Evolutionary conservation across 2,329 filamentous ascomycete genomes (phyloP).

Genomic region (Thyridium curvatum): DNA sequence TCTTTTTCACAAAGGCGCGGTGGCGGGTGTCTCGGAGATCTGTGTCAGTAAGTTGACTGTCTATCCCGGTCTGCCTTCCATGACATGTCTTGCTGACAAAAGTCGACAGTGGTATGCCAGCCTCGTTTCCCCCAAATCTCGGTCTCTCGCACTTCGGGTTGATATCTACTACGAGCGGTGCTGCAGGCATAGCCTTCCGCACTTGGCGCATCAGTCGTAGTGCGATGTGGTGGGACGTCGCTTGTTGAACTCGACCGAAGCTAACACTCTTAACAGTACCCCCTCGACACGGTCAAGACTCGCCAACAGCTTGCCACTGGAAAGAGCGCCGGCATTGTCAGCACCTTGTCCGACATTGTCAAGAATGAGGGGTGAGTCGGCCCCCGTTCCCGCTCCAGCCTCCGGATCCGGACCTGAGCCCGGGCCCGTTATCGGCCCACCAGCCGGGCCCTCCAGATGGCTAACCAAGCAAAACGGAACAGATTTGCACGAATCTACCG

Average conservation of each 20-base stretch:
- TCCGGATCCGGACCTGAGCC: neutral
- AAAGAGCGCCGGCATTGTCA: conserved; percentile 46
- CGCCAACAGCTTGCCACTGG: conserved; percentile 83
- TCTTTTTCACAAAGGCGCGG: conserved; percentile 66
- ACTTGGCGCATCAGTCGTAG: too few species aligned
- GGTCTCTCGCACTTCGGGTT: too few species aligned
- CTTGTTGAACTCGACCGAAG: conserved; percentile 1
- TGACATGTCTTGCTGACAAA: too few species aligned
- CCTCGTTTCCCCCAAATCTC: too few species aligned
- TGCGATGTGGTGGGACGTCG: conserved; percentile 7
- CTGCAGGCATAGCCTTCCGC: too few species aligned
- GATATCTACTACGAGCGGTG: too few species aligned
- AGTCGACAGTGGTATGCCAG: too few species aligned
- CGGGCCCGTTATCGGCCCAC: neutral
- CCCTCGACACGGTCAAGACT: conserved; percentile 96
- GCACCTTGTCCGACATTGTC: conserved; percentile 59
- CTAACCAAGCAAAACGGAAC: neutral
- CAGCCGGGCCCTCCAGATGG: too few species aligned
- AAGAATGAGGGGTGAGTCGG: conserved; percentile 77
- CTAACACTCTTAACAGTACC: conserved; percentile 65
- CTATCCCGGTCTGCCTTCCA: too few species aligned
- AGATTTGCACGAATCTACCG: conserved; percentile 89
- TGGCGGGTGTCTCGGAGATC: conserved; percentile 89
- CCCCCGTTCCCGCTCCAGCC: neutral
- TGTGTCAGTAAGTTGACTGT: too few species aligned